These are phyloP conservation scores for Kazachstania taianensis DNA, from an alignment of 805 yeast genomes.

Conservation along the genomic window DNA sequence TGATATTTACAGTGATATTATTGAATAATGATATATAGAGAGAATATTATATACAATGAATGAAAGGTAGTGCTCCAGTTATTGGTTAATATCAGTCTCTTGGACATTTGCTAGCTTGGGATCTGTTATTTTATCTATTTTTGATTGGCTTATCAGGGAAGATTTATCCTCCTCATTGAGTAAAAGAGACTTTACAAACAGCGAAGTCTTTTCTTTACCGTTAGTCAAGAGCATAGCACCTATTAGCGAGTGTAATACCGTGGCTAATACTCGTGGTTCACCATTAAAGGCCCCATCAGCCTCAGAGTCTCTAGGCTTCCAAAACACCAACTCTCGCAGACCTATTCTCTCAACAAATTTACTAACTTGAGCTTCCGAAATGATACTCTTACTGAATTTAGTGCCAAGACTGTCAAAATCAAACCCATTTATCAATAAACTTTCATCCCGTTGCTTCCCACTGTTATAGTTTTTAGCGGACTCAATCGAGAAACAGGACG, in stretches of 20 bases:
- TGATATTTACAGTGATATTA: no score
- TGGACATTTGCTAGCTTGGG: no score
- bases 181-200: conserved; percentile 34
- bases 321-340: conserved; percentile 48
- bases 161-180: neutral
- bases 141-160: neutral
- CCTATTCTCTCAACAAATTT: conserved; percentile 40
- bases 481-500: conserved; percentile 27
- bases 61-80: no score
- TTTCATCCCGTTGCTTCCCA: conserved; percentile 7
- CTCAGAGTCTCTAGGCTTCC: conserved; percentile 49
- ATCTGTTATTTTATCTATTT: no score
- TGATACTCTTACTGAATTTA: conserved; percentile 39
- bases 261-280: conserved; percentile 44
- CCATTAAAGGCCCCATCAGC: conserved; percentile 39
- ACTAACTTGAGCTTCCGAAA: conserved; percentile 42
- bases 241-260: conserved; percentile 48
- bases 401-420: conserved; percentile 56
- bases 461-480: conserved; percentile 4
- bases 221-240: conserved; percentile 59
- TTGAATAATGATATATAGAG: no score
- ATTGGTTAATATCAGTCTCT: no score
- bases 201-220: conserved; percentile 49
- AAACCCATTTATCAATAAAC: conserved; percentile 31
- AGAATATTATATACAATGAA: no score